Evolutionary conservation across 108 stramenopile genomes (phyloP), one percentile per base, ranked within the genome.

Genomic region (Conticribra guillardii): DNA sequence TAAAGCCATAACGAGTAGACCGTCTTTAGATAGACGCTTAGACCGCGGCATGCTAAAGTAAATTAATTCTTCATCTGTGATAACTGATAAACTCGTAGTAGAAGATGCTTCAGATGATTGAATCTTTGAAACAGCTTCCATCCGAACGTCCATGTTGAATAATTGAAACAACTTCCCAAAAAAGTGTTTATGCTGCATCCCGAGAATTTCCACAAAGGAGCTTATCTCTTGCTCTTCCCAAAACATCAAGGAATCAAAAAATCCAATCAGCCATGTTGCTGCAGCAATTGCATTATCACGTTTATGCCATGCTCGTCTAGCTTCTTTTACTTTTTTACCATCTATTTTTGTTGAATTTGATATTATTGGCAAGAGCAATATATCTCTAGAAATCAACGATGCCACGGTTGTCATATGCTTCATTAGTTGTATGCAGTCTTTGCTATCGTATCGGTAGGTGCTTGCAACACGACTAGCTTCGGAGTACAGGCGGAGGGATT

Each of bases 151-250:
- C 14, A 65, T 17, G 14, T 46, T 1, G 48, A 87, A 53, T 1
- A 33, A 33, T 11, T 69, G 67, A 61, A 88, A 60, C 27, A 84
- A 33, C 59, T 75, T 88, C 48, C 53, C 60, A 37, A 88, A 16
- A n/a, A 26, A 75, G 29, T 54, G 52, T 69, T 78, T 83, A 62
- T 88, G 87, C 9, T 67, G 51, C 0, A 63, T 46, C 3, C 53
- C 49, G 0, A 85, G 58, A 41, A 84, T 82, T 59, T 85, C 84
- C 1, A 85, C 80, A 66, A 88, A 88, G 49, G 65, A 44, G 7
- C 53, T 71, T 45, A 73, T 48, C 28, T 74, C 49, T 22, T 46
- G 37, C 49, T 88, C 83, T 73, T 84, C 84, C 83, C 83, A 85
- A 31, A 59, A 52, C 30, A 87, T 29, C 11, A 87, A 57, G 17